Percentiles rank a stretch among this genome's conserved stretches.
phyloP scores from a whole-genome alignment of 257 asterid species.

The Rubia yunnanensis region DNA sequence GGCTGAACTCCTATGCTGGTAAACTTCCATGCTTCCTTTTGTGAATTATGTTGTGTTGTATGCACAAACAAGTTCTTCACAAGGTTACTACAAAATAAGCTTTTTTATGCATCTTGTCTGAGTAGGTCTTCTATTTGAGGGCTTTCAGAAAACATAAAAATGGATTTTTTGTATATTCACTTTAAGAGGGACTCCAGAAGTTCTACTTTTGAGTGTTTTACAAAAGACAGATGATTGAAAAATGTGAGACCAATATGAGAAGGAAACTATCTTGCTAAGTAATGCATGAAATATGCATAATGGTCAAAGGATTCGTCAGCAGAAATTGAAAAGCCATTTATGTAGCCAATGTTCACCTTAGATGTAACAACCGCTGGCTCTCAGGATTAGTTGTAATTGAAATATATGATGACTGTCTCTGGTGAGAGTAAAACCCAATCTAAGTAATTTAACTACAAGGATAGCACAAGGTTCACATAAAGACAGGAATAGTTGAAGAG shows the following conservation, averaged over 20 bases:
- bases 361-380: not conserved
- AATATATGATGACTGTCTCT: not conserved
- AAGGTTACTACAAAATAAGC: not conserved
- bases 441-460: not conserved
- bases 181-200: not conserved
- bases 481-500: not conserved
- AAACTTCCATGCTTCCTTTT: slow-evolving; percentile 2
- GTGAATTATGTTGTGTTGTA: not conserved
- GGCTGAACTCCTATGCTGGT: slow-evolving; percentile 84
- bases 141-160: not conserved
- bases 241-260: not conserved
- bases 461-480: too few relatives aligned
- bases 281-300: not conserved
- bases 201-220: not conserved
- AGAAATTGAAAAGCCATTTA: not conserved
- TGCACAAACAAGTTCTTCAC: not conserved
- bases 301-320: not conserved
- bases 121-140: not conserved
- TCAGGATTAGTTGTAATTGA: not conserved
- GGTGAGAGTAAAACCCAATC: not conserved
- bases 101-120: not conserved
- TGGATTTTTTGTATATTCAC: too few relatives aligned
- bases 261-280: not conserved
- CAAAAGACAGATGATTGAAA: not conserved
- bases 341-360: not conserved